Evolutionary conservation across 1,284 basidiomycete species (phyloP).

Genomic region (Irpex lacteus): DNA sequence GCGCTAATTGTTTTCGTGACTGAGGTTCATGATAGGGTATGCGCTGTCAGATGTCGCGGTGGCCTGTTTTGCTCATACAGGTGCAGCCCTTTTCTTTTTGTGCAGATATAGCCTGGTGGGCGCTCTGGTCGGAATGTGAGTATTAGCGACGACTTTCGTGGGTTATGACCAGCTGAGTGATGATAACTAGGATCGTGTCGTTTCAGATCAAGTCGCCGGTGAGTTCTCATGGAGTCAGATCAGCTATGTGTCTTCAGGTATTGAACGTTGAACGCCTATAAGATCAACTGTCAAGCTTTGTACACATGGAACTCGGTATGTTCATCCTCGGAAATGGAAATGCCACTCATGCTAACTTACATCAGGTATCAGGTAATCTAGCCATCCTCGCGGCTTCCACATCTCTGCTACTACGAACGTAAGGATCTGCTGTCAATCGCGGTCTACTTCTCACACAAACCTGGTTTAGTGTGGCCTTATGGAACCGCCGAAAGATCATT

Average conservation of each 20-base stretch:
- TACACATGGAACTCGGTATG: slow-evolving; percentile 68
- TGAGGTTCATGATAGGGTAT: slow-evolving; percentile 23
- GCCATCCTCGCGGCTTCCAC: slow-evolving; percentile 62
- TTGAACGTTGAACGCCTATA: neutral
- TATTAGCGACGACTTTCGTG: neutral
- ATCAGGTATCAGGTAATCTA: slow-evolving; percentile 62
- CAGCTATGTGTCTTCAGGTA: neutral
- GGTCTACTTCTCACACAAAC: neutral
- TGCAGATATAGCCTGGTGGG: slow-evolving; percentile 67
- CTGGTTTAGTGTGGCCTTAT: slow-evolving; percentile 56
- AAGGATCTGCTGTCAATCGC: slow-evolving; percentile 19
- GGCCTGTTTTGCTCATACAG: slow-evolving; percentile 2
- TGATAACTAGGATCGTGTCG: slow-evolving; percentile 48
- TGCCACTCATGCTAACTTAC: neutral
- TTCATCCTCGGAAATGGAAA: neutral
- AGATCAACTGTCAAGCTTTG: slow-evolving; percentile 67
- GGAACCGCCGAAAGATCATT: slow-evolving; percentile 55
- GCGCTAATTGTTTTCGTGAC: neutral
- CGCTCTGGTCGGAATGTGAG: slow-evolving; percentile 60
- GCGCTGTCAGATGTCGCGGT: neutral
- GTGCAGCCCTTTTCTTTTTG: slow-evolving; percentile 61
- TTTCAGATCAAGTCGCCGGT: slow-evolving; percentile 47
- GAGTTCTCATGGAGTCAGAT: slow-evolving; percentile 12
- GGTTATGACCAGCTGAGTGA: neutral
- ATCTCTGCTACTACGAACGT: slow-evolving; percentile 71